Base-by-base conservation (phyloP, 75 land plant species). In the Pinus albicaulis region DNA sequence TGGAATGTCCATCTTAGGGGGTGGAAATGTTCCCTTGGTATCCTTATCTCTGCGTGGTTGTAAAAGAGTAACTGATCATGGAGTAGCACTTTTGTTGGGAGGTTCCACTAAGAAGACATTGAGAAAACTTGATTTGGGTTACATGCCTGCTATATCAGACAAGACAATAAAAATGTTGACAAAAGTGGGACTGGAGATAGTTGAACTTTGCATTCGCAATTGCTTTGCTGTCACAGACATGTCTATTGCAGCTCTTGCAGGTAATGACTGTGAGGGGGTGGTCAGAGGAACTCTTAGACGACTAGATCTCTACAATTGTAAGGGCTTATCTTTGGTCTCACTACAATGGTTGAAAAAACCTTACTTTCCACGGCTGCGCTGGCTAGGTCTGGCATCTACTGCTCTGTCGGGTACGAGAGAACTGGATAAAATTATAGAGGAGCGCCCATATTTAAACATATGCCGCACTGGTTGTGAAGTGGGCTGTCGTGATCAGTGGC, bases 251-350 rank as follows among this genome's bases (percentile, higher is more conserved):
- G 88, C 80, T 28, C 78, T 92, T 64, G 87, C 87, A 53, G 53
- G 52, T 11, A 59, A 57, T 74, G 74, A 59, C 20, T 59, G 23
- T 28, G 16, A 17, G 15, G 75, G 56, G 0, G 56, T 69, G 28
- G 71, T 70, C 31, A 83, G 81, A 53, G 83, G 74, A 56, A 52
- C 76, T 24, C 83, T 93, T 72, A 82, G 84, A 34, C 76, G 70
- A 76, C 90, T 93, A 5, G 96, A 93, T 86, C 77, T 93, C 31
- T 89, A 55, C 77, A 77, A 84, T 25, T 92, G 94, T 61, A 62
- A 11, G 31, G 76, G 86, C 3, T 74, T 93, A 23, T 78, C 88
- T 53, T 48, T 28, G 57, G 77, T 68, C 34, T 38, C 80, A 3
- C 57, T 84, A 52, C 66, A 61, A 25, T 80, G 73, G 76, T 58